A percentile compares a stretch with the other conserved stretches of the same genome.
These are phyloP conservation scores for Schizochytrium sp. DNA, from an alignment of 108 stramenopile genomes.

Conservation along the genomic window DNA sequence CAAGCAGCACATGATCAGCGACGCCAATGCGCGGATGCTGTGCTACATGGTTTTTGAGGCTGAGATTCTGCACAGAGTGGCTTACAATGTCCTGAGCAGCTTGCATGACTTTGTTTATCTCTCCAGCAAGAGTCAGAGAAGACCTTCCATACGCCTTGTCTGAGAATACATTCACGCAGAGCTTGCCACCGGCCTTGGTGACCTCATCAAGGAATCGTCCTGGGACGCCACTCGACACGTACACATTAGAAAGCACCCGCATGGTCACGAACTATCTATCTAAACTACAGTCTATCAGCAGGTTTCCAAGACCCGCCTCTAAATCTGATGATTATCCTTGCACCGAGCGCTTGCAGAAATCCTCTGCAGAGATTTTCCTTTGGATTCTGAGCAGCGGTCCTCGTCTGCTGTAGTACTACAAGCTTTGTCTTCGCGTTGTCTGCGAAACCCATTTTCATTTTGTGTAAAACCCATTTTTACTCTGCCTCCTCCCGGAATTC, in stretches of 20 bases:
- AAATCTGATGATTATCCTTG: too few species aligned
- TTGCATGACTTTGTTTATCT: not conserved
- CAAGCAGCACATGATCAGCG: constrained; percentile 11
- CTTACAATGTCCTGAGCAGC: constrained; percentile 8
- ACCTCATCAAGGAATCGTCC: not conserved
- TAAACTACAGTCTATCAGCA: too few species aligned
- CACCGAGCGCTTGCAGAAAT: too few species aligned
- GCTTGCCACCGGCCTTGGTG: not conserved
- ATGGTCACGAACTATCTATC: not conserved
- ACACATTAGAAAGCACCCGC: constrained; percentile 9
- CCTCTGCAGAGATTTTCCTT: too few species aligned
- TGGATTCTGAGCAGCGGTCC: too few species aligned
- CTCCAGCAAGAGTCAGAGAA: constrained; percentile 14
- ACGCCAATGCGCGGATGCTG: not conserved
- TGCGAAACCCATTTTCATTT: too few species aligned
- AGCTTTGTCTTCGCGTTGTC: too few species aligned
- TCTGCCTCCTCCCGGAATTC: too few species aligned
- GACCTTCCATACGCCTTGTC: constrained; percentile 29
- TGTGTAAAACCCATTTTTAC: too few species aligned
- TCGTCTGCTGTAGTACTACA: too few species aligned
- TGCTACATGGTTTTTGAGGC: not conserved
- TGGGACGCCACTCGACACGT: not conserved
- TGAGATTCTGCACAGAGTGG: not conserved
- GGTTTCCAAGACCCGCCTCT: too few species aligned
- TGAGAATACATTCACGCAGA: constrained; percentile 36